phyloP scores from a whole-genome alignment of 108 stramenopile genomes.

The Conticribra weissflogii region DNA sequence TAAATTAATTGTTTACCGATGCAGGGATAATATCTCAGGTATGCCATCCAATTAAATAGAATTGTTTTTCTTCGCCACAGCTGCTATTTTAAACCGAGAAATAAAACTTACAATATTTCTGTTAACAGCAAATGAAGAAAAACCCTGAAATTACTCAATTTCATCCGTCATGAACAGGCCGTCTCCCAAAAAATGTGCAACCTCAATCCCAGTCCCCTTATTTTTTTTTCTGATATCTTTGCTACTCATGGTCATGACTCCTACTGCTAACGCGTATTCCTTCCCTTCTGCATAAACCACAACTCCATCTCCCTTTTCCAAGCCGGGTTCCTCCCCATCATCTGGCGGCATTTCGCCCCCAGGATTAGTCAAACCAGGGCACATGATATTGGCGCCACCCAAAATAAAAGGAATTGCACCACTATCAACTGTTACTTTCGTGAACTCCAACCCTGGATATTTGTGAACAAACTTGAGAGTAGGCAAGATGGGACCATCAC shows the following conservation, averaged over 20 bases:
- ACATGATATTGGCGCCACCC: slow-evolving; percentile 98
- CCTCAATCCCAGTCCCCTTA: slow-evolving; percentile 93
- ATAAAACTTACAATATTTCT: neutral
- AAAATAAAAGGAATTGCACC: slow-evolving; percentile 96
- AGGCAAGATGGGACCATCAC: slow-evolving; percentile 94
- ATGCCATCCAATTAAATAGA: too few relatives aligned
- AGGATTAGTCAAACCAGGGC: slow-evolving; percentile 93
- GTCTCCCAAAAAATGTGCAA: slow-evolving; percentile 92
- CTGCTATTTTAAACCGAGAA: neutral
- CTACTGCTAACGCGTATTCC: slow-evolving; percentile 89
- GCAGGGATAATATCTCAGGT: too few relatives aligned
- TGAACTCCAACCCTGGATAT: slow-evolving; percentile 74
- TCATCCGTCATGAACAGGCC: slow-evolving; percentile 82
- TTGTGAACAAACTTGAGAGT: slow-evolving; percentile 88
- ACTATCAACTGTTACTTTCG: slow-evolving; percentile 76
- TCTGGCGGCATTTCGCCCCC: slow-evolving; percentile 84
- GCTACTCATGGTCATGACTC: slow-evolving; percentile 88
- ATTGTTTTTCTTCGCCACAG: too few relatives aligned
- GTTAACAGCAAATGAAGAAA: neutral
- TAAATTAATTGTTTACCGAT: too few relatives aligned
- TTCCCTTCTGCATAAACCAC: slow-evolving; percentile 96
- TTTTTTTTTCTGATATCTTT: slow-evolving; percentile 58
- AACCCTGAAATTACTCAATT: slow-evolving; percentile 37
- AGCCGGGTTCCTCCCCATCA: slow-evolving; percentile 66
- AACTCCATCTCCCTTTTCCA: slow-evolving; percentile 76